Evolutionary conservation across 768 basidiomycete species (phyloP).

Genomic region (Ephemerocybe angulata): DNA sequence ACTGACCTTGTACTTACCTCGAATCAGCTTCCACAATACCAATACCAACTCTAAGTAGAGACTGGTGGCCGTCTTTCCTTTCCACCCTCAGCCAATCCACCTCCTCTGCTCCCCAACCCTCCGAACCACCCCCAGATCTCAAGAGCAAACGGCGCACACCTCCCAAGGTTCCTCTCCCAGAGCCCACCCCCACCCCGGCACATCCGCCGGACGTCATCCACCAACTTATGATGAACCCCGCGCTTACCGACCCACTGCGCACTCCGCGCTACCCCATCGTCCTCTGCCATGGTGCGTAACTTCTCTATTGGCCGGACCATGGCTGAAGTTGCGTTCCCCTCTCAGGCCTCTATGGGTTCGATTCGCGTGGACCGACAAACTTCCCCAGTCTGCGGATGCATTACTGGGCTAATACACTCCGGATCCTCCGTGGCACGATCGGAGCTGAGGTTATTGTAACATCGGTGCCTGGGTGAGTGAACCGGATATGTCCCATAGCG

Average conservation of each 20-base stretch:
- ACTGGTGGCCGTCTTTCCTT: constrained; percentile 21
- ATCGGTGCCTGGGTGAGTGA: constrained; percentile 80
- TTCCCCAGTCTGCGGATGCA: constrained; percentile 85
- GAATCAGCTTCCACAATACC: constrained; percentile 9
- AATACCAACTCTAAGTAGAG: constrained; percentile 4
- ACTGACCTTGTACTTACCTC: not conserved
- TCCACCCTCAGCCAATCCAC: constrained; percentile 16
- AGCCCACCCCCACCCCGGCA: constrained; percentile 6
- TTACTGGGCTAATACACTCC: constrained; percentile 91
- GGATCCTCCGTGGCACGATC: constrained; percentile 71
- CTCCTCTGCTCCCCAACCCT: constrained; percentile 13
- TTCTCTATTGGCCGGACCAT: not conserved
- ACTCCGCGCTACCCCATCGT: constrained; percentile 87
- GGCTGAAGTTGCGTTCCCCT: not conserved
- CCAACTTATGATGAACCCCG: constrained; percentile 69
- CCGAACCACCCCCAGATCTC: constrained; percentile 15
- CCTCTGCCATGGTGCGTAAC: constrained; percentile 82
- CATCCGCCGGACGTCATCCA: constrained; percentile 52
- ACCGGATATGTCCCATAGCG: no score
- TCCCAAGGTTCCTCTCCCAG: constrained; percentile 13
- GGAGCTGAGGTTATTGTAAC: constrained; percentile 96
- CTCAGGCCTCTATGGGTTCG: constrained; percentile 90
- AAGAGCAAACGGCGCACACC: constrained; percentile 14
- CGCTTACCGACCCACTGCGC: constrained; percentile 72
- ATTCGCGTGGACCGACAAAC: constrained; percentile 77